Evolutionary conservation across 2,329 filamentous ascomycete species (phyloP).

Genomic region (Berkeleyomyces rouxiae): DNA sequence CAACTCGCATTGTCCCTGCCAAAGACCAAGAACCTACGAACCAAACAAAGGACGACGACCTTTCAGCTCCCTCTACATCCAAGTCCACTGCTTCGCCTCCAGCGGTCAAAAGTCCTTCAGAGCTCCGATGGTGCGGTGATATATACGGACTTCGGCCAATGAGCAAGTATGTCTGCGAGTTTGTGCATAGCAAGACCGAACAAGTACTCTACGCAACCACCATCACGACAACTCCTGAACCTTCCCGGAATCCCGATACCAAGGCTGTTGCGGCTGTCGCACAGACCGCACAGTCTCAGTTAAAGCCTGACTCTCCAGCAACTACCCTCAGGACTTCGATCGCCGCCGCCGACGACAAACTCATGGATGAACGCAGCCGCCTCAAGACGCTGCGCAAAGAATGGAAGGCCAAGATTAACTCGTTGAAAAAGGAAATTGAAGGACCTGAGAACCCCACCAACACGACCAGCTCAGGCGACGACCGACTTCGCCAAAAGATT

Average conservation of each 20-base stretch:
- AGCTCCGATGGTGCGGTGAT: slow-evolving; percentile 50
- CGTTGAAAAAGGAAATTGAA: slow-evolving; percentile 58
- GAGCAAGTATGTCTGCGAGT: slow-evolving; percentile 65
- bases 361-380: slow-evolving; percentile 50
- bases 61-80: slow-evolving; percentile 8
- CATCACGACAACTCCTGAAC: slow-evolving; percentile 46
- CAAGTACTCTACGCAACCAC: slow-evolving; percentile 54
- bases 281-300: slow-evolving; percentile 33
- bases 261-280: slow-evolving; percentile 18
- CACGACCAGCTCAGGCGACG: slow-evolving; percentile 55
- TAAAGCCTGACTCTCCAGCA: slow-evolving; percentile 58
- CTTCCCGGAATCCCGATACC: slow-evolving; percentile 20
- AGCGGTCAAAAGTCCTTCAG: slow-evolving; percentile 19
- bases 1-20: slow-evolving; percentile 49
- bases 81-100: neutral
- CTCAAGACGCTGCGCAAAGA: slow-evolving; percentile 59
- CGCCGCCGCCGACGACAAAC: slow-evolving; percentile 50
- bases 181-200: slow-evolving; percentile 50
- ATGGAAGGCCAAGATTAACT: slow-evolving; percentile 51
- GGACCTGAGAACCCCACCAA: slow-evolving; percentile 47
- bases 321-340: slow-evolving; percentile 66
- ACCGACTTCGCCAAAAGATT: slow-evolving; percentile 58
- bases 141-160: slow-evolving; percentile 53
- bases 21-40: slow-evolving; percentile 16
- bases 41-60: slow-evolving; percentile 16